Evolutionary conservation across 2,329 filamentous ascomycete genomes (phyloP).

Genomic region (Chaetoscypha palmicola): DNA sequence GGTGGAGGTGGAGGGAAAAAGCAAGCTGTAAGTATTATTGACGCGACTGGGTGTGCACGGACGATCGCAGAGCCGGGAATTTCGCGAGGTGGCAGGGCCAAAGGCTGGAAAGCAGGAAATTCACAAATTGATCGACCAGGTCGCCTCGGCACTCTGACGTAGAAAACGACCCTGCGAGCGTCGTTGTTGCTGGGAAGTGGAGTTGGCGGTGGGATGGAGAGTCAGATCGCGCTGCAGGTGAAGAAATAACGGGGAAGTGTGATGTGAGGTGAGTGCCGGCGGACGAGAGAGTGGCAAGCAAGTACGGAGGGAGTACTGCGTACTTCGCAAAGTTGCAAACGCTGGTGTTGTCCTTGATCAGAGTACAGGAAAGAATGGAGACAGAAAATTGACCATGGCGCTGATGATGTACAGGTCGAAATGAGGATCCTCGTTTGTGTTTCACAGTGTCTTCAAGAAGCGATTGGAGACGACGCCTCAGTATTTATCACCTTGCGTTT

Average conservation of each 20-base stretch:
- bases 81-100: neutral
- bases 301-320: too few species aligned
- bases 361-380: neutral
- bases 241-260: too few species aligned
- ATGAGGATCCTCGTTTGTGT: slow-evolving; percentile 6
- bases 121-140: neutral
- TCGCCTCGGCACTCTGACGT: neutral
- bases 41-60: neutral
- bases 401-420: neutral
- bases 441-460: neutral
- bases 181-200: neutral
- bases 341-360: too few species aligned
- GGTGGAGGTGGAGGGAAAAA: neutral
- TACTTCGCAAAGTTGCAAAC: too few species aligned
- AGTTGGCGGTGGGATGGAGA: neutral
- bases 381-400: neutral
- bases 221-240: neutral
- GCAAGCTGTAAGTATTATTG: neutral
- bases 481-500: neutral
- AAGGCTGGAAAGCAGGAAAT: slow-evolving; percentile 1
- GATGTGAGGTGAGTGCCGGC: too few species aligned
- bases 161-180: neutral
- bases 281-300: too few species aligned
- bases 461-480: neutral
- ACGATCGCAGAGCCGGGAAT: neutral